Evolutionary conservation across 495 filamentous ascomycete species (phyloP).

Genomic region (Penicillium cinerascens): DNA sequence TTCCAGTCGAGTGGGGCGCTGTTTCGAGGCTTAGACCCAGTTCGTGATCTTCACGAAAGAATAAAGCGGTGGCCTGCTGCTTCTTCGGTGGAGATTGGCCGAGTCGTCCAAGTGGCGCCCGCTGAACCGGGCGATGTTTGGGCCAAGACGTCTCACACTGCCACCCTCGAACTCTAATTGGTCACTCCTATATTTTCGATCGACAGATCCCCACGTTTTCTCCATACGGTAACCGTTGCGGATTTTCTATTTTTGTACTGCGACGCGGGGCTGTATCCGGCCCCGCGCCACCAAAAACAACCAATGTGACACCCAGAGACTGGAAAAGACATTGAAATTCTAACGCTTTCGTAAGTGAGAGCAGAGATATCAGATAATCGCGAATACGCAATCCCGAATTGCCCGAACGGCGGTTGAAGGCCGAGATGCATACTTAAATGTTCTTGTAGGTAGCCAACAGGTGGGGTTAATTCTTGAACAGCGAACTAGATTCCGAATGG

Average conservation of each 20-base stretch:
- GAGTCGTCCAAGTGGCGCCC: background rate
- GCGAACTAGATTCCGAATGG: no score
- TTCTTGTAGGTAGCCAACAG: background rate
- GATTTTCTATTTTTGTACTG: background rate
- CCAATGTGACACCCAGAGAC: background rate
- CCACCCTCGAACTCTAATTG: background rate
- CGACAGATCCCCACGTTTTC: no score
- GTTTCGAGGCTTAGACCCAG: background rate
- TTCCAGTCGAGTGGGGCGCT: background rate
- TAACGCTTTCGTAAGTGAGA: no score
- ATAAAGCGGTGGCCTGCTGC: background rate
- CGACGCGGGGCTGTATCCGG: background rate
- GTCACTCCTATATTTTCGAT: no score
- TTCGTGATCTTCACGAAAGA: background rate
- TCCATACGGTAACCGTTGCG: background rate
- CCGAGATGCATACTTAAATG: no score
- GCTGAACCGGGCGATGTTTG: background rate
- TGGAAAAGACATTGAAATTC: background rate
- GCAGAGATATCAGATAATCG: no score
- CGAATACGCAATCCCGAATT: no score
- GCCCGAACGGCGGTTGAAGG: no score
- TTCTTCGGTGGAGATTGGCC: background rate
- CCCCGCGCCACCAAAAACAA: background rate
- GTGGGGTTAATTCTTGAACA: no score
- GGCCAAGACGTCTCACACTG: background rate